Percentiles rank a stretch among this genome's conserved stretches.
Conservation (phyloP, 1,139 yeast genomes). For the Ashbya aceris region DNA sequence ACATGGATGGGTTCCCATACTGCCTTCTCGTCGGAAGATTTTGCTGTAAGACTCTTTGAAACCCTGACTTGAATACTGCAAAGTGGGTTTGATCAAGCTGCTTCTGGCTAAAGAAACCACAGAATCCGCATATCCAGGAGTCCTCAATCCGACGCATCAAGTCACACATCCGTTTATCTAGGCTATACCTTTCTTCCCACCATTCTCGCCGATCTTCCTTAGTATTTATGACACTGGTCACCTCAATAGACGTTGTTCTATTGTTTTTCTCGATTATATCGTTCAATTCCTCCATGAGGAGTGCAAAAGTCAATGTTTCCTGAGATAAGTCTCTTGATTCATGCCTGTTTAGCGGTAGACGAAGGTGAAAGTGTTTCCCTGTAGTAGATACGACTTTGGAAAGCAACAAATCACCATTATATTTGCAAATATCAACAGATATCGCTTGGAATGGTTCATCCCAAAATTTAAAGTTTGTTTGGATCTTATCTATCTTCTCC, state of each 20-base stretch:
- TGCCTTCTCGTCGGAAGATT: conserved; percentile 34
- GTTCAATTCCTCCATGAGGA: conserved; percentile 38
- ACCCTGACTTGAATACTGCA: conserved; percentile 32
- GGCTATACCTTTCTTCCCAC: conserved; percentile 64
- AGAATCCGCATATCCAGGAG: conserved; percentile 77
- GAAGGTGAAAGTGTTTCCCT: conserved; percentile 39
- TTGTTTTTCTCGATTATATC: conserved; percentile 53
- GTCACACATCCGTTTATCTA: conserved; percentile 48
- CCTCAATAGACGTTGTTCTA: conserved; percentile 44
- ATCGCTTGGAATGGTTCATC: conserved; percentile 44
- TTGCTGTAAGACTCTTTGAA: conserved; percentile 31
- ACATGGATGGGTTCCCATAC: conserved; percentile 14
- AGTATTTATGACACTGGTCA: conserved; percentile 40
- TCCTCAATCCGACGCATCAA: conserved; percentile 53
- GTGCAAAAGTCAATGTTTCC: conserved; percentile 37
- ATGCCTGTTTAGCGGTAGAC: conserved; percentile 53
- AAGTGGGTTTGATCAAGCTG: conserved; percentile 28
- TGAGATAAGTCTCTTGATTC: conserved; percentile 39
- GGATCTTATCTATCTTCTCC: conserved; percentile 9
- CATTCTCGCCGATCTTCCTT: conserved; percentile 58
- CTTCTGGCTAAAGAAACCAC: conserved; percentile 44
- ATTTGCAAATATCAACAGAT: conserved; percentile 52
- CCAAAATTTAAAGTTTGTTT: conserved; percentile 7
- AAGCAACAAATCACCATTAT: conserved; percentile 49
- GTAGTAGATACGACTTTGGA: conserved; percentile 34